A percentile compares a stretch with the other conserved stretches of the same genome.
phyloP scores from a whole-genome alignment of 169 alveolate genomes.

The Eimeria sp. region DNA sequence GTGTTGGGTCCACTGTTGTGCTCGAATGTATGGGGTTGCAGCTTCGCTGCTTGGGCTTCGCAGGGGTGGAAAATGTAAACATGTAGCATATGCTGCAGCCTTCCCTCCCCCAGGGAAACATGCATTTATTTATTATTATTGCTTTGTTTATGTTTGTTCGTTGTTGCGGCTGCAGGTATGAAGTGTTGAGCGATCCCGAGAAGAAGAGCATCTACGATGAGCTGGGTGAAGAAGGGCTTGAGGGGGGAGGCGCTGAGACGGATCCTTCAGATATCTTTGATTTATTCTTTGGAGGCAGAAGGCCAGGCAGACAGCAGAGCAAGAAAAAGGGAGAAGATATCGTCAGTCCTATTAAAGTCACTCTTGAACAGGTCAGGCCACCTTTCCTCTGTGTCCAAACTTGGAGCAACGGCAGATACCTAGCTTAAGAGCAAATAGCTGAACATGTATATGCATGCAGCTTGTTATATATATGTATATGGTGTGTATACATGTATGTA shows the following conservation, averaged over 20 bases:
- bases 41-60: not conserved
- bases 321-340: constrained; percentile 95
- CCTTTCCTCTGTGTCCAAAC: no score
- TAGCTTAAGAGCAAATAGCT: constrained; percentile 79
- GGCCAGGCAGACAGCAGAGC: constrained; percentile 89
- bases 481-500: no score
- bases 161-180: constrained; percentile 90
- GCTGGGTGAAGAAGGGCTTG: constrained; percentile 99
- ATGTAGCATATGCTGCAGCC: no score
- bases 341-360: constrained; percentile 94
- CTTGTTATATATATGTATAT: no score
- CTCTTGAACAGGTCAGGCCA: constrained; percentile 96
- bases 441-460: constrained; percentile 57
- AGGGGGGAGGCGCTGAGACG: constrained; percentile 90
- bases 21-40: no score
- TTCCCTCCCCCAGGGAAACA: no score
- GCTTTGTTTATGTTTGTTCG: not conserved
- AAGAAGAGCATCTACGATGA: constrained; percentile 98
- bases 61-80: not conserved
- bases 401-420: not conserved
- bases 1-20: no score
- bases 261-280: constrained; percentile 95
- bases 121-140: no score
- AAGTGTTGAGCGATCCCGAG: constrained; percentile 98
- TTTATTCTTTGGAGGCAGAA: constrained; percentile 97